Evolutionary conservation across 2,329 filamentous ascomycete genomes (phyloP).

Genomic region (Fusarium udum): DNA sequence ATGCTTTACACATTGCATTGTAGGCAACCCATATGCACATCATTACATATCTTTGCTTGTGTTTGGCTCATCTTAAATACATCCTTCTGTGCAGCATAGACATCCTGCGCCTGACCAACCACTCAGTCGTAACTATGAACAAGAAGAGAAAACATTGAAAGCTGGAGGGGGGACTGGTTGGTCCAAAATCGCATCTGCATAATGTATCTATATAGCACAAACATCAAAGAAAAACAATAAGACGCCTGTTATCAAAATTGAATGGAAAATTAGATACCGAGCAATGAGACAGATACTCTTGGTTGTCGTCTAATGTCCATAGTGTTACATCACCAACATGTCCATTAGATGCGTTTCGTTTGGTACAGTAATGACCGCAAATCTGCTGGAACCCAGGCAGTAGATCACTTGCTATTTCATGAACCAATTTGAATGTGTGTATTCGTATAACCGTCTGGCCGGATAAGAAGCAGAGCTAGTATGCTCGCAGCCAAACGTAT

Average conservation of each 20-base stretch:
- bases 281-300: background rate
- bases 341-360: background rate
- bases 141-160: background rate
- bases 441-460: background rate
- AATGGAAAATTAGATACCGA: background rate
- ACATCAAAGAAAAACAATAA: background rate
- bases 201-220: background rate
- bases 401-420: background rate
- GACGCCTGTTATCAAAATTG: background rate
- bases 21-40: background rate
- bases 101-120: background rate
- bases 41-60: background rate
- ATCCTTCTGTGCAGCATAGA: background rate
- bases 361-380: background rate
- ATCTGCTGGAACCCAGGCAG: background rate
- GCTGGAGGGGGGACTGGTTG: background rate
- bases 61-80: background rate
- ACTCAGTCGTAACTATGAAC: background rate
- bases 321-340: background rate
- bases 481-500: background rate
- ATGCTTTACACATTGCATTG: background rate
- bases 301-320: background rate
- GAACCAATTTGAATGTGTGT: background rate
- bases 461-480: background rate
- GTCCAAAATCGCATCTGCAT: slow-evolving; percentile 6